These are phyloP conservation scores for Leccinum incarnatum DNA, from an alignment of 768 basidiomycete genomes.

Conservation along the genomic window DNA sequence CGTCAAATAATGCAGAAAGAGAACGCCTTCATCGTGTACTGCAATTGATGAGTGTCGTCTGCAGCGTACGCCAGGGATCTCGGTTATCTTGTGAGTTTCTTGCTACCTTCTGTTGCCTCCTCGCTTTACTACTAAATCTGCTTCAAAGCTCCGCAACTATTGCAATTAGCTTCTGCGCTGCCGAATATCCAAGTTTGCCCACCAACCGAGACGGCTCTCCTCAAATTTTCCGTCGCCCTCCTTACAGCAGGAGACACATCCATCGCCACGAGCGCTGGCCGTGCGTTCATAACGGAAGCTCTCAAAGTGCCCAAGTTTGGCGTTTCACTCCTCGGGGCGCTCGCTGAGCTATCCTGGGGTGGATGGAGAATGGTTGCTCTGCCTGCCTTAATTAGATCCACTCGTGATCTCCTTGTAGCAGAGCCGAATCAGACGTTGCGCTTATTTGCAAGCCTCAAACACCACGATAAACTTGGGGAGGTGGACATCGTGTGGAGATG, in stretches of 20 bases:
- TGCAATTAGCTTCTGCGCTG: constrained; percentile 33
- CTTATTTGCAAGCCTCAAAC: constrained; percentile 49
- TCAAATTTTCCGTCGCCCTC: constrained; percentile 34
- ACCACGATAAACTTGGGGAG: constrained; percentile 49
- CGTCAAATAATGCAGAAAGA: constrained; percentile 10
- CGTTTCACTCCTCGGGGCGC: constrained; percentile 53
- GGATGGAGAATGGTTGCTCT: constrained; percentile 74
- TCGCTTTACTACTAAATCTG: not conserved
- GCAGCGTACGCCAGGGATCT: constrained; percentile 69
- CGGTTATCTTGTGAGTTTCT: constrained; percentile 54
- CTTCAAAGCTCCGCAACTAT: constrained; percentile 36
- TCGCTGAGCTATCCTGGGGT: constrained; percentile 67
- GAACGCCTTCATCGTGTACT: constrained; percentile 52
- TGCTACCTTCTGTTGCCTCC: not conserved
- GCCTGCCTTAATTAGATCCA: constrained; percentile 54
- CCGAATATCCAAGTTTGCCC: constrained; percentile 27
- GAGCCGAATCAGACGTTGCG: constrained; percentile 44
- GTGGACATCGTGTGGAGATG: constrained; percentile 60
- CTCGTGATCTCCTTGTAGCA: constrained; percentile 43
- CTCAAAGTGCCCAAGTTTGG: constrained; percentile 39
- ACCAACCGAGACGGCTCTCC: constrained; percentile 29
- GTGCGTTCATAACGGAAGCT: constrained; percentile 41
- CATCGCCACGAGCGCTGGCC: constrained; percentile 37
- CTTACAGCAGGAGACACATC: constrained; percentile 44
- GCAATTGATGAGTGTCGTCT: constrained; percentile 54